Percentiles rank a stretch among this genome's conserved stretches.
phyloP scores from a whole-genome alignment of 176 grass and related monocot species.

The Raddia guianensis region DNA sequence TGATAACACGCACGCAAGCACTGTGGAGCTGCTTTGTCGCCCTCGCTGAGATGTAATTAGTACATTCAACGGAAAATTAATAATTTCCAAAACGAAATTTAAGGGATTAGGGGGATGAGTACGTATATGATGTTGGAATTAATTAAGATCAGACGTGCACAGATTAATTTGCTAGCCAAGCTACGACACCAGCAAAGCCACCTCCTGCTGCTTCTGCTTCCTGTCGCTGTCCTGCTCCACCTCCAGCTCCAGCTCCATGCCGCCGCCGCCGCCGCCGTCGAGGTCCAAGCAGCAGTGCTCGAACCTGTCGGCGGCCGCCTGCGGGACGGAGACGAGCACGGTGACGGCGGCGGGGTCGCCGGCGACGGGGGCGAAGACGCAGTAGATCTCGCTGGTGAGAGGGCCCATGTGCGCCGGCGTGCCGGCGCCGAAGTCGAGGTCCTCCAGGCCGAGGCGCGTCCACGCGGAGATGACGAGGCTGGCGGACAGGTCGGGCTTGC shows the following conservation, averaged over 20 bases:
- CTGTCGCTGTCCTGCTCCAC: slow-evolving; percentile 1
- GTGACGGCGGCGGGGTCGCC: slow-evolving; percentile 66
- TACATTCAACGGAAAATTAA: too few species aligned
- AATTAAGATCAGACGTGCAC: too few species aligned
- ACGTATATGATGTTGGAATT: too few species aligned
- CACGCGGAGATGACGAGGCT: slow-evolving; percentile 90
- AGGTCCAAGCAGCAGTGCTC: slow-evolving; percentile 56
- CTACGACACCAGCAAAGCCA: neutral
- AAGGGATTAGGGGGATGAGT: too few species aligned
- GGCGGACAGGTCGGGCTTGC: slow-evolving; percentile 63
- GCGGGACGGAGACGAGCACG: slow-evolving; percentile 75
- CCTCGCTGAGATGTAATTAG: too few species aligned
- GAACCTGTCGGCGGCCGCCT: slow-evolving; percentile 56
- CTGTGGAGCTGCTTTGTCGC: too few species aligned
- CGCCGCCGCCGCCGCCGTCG: neutral
- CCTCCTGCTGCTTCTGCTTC: neutral
- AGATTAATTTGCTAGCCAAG: too few species aligned
- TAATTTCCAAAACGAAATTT: too few species aligned
- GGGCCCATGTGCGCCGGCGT: slow-evolving; percentile 78
- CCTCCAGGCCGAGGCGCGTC: slow-evolving; percentile 80
- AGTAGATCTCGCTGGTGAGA: slow-evolving; percentile 93
- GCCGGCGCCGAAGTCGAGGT: slow-evolving; percentile 83
- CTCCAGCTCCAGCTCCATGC: neutral
- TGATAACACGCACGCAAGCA: too few species aligned
- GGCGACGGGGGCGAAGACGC: slow-evolving; percentile 73